Evolutionary conservation across 305 asterid species (phyloP).

Genomic region (Fraxinus sp.): DNA sequence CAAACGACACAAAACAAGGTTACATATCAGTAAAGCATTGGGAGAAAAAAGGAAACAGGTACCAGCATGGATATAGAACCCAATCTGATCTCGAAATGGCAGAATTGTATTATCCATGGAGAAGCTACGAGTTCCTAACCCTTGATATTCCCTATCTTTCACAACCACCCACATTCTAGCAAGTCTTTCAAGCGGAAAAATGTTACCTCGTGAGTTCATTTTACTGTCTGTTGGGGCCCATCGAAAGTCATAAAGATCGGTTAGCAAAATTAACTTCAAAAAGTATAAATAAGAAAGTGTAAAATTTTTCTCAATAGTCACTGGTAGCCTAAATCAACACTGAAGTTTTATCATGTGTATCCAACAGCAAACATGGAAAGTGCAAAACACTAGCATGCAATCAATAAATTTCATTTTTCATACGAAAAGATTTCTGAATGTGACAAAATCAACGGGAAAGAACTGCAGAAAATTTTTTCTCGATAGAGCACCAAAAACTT

Average conservation of each 20-base stretch:
- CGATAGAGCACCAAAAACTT: not conserved
- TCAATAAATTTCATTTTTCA: not conserved
- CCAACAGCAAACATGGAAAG: not conserved
- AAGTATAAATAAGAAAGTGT: not conserved
- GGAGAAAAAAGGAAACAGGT: not conserved
- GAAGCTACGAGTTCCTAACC: not conserved
- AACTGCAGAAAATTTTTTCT: not conserved
- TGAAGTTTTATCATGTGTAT: not conserved
- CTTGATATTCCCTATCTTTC: not conserved
- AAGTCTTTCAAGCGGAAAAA: not conserved
- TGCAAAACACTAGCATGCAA: not conserved
- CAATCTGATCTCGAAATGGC: not conserved
- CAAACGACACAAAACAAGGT: not conserved
- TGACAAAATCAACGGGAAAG: not conserved
- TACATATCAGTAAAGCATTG: not conserved
- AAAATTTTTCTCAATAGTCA: not conserved
- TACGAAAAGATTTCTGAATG: not conserved
- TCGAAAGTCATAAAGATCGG: not conserved
- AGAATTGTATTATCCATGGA: not conserved
- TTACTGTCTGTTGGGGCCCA: too few relatives aligned
- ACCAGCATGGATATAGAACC: not conserved
- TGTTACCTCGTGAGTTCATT: not conserved
- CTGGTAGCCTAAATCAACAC: not conserved
- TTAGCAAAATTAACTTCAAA: conserved; percentile 3
- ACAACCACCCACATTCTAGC: not conserved